phyloP scores from a whole-genome alignment of 306 rosid species.

The Citrullus mucosospermus region DNA sequence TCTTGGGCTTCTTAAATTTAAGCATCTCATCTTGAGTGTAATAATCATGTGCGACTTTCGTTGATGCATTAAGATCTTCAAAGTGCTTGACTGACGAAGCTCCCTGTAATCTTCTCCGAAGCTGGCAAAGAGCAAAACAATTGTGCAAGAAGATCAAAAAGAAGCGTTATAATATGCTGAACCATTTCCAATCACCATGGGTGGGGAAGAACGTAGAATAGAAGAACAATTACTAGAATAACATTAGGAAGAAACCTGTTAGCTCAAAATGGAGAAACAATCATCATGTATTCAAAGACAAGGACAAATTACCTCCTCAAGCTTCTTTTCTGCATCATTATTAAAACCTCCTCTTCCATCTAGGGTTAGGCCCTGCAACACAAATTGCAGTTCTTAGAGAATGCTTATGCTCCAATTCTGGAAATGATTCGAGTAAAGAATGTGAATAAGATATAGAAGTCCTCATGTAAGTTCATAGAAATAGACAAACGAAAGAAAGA shows the following conservation, averaged over 20 bases:
- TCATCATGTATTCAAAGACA: neutral
- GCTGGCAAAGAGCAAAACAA: slow-evolving; percentile 31
- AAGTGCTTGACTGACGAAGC: slow-evolving; percentile 26
- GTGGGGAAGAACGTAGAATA: neutral
- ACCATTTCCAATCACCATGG: neutral
- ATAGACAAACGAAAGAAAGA: neutral
- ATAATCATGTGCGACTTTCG: slow-evolving; percentile 59
- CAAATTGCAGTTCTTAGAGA: slow-evolving; percentile 6
- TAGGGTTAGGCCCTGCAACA: slow-evolving; percentile 56
- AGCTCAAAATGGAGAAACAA: neutral
- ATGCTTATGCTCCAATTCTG: slow-evolving; percentile 1
- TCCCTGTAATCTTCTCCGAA: slow-evolving; percentile 64
- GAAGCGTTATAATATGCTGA: neutral
- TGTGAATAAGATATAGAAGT: neutral
- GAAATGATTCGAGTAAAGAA: slow-evolving; percentile 9
- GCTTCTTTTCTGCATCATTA: slow-evolving; percentile 81
- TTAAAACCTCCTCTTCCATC: slow-evolving; percentile 68
- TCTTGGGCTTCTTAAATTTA: slow-evolving; percentile 77
- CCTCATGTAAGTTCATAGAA: neutral
- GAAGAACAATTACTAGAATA: neutral
- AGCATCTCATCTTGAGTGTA: slow-evolving; percentile 86
- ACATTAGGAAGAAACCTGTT: neutral
- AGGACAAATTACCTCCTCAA: slow-evolving; percentile 54
- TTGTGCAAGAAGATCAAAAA: neutral
- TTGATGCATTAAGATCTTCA: slow-evolving; percentile 63